Percentiles rank a stretch among this genome's conserved stretches.
These are phyloP conservation scores for Nakazawaea sp. DNA, from an alignment of 805 yeast genomes.

Conservation along the genomic window DNA sequence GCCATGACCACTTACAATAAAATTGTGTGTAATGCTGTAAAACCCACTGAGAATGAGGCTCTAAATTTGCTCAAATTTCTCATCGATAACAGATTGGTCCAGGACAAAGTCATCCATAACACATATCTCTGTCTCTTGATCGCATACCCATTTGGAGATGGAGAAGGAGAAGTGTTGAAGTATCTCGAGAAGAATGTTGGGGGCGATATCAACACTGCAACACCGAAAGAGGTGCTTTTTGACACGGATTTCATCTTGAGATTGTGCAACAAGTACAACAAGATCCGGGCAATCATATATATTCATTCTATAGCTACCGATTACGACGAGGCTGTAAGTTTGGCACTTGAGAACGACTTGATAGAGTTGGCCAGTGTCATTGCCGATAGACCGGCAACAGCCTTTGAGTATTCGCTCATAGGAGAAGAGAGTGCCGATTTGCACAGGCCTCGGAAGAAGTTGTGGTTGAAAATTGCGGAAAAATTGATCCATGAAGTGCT, in stretches of 20 bases:
- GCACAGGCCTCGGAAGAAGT: slow-evolving; percentile 45
- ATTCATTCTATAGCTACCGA: slow-evolving; percentile 63
- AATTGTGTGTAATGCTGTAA: slow-evolving; percentile 26
- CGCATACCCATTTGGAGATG: slow-evolving; percentile 30
- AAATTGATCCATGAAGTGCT: slow-evolving; percentile 34
- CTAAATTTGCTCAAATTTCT: slow-evolving; percentile 55
- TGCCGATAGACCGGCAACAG: slow-evolving; percentile 45
- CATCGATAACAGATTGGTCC: slow-evolving; percentile 35
- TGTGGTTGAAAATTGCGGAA: slow-evolving; percentile 67
- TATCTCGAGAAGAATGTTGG: slow-evolving; percentile 32
- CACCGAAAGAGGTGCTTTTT: slow-evolving; percentile 29
- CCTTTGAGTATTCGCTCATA: slow-evolving; percentile 30
- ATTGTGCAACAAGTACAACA: slow-evolving; percentile 54
- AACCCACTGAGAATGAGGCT: slow-evolving; percentile 51
- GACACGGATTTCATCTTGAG: slow-evolving; percentile 75
- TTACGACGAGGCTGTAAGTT: slow-evolving; percentile 72
- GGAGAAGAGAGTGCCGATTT: slow-evolving; percentile 28
- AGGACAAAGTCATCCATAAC: slow-evolving; percentile 53
- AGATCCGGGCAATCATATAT: slow-evolving; percentile 60
- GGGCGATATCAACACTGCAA: neutral
- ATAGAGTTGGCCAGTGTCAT: slow-evolving; percentile 50
- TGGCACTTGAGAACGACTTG: slow-evolving; percentile 60
- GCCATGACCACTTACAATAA: slow-evolving; percentile 67
- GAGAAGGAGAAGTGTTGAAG: slow-evolving; percentile 41
- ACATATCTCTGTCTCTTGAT: slow-evolving; percentile 64